A percentile compares a stretch with the other conserved stretches of the same genome.
These are phyloP conservation scores for Galerina marginata DNA, from an alignment of 768 basidiomycete genomes.

Conservation along the genomic window DNA sequence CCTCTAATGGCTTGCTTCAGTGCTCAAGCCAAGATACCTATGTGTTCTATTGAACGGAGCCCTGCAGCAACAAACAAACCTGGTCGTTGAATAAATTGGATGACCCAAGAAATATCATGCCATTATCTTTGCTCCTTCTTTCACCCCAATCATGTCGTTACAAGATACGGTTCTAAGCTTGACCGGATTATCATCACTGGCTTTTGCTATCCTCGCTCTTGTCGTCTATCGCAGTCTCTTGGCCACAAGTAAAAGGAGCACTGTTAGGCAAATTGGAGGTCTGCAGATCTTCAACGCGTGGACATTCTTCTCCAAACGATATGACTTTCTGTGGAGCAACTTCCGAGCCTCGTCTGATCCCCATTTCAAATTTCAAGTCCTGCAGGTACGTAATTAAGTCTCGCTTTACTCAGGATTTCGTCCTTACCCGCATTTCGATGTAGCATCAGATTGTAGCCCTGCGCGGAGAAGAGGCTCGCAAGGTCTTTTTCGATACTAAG, in stretches of 20 bases:
- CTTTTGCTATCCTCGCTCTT: slow-evolving; percentile 4
- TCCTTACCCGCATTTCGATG: no score
- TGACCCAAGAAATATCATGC: no score
- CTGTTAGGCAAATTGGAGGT: slow-evolving; percentile 26
- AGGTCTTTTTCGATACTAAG: slow-evolving; percentile 36
- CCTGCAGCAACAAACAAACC: no score
- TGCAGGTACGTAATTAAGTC: slow-evolving; percentile 4
- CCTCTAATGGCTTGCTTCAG: no score
- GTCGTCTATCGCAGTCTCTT: slow-evolving; percentile 3
- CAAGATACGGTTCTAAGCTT: slow-evolving; percentile 1
- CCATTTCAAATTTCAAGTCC: slow-evolving; percentile 33
- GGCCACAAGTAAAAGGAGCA: slow-evolving; percentile 2
- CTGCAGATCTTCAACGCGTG: slow-evolving; percentile 30
- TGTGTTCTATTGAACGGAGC: no score
- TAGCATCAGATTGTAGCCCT: slow-evolving; percentile 32
- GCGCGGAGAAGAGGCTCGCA: slow-evolving; percentile 36
- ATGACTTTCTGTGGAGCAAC: slow-evolving; percentile 33
- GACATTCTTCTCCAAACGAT: slow-evolving; percentile 36
- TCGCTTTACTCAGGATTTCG: no score
- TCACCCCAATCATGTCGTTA: neutral
- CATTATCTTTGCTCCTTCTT: neutral
- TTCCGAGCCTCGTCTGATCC: slow-evolving; percentile 27
- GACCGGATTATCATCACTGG: neutral
- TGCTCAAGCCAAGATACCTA: no score
- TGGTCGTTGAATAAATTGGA: no score